Percentiles rank a stretch among this genome's conserved stretches.
phyloP scores from a whole-genome alignment of 2,329 filamentous ascomycete genomes.

The Epichloe uncinata region DNA sequence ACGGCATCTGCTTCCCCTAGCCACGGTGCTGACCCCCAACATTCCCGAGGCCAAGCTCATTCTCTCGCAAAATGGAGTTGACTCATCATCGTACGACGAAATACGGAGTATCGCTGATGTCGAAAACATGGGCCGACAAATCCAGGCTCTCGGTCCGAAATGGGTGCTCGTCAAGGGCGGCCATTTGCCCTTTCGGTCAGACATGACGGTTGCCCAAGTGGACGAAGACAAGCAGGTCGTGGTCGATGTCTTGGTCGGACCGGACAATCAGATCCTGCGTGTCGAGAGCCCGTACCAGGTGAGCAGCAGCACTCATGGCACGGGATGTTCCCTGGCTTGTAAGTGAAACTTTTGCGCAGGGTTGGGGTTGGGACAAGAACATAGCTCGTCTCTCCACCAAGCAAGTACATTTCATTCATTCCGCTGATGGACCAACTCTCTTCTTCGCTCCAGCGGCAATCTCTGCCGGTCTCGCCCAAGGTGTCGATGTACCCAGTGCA shows the following conservation, averaged over 20 bases:
- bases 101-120: constrained; percentile 51
- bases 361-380: not conserved
- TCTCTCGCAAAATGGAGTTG: constrained; percentile 36
- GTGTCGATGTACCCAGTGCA: constrained; percentile 40
- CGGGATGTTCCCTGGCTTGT: constrained; percentile 88
- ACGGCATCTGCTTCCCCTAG: constrained; percentile 46
- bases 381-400: not conserved
- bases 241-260: constrained; percentile 63
- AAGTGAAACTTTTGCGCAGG: constrained; percentile 20
- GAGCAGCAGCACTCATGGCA: constrained; percentile 81
- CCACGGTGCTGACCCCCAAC: constrained; percentile 64
- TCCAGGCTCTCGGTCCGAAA: constrained; percentile 57
- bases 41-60: constrained; percentile 60
- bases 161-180: constrained; percentile 86
- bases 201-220: constrained; percentile 42
- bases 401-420: too few relatives aligned
- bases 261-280: constrained; percentile 37
- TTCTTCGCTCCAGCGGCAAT: constrained; percentile 44
- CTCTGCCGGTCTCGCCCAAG: constrained; percentile 55
- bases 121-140: constrained; percentile 49
- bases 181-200: constrained; percentile 62
- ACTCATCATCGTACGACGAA: constrained; percentile 14
- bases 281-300: constrained; percentile 59
- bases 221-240: constrained; percentile 52
- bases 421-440: not conserved